Evolutionary conservation across 1,139 yeast species (phyloP), one percentile per base, ranked within the genome.

Genomic region (Candida tropicalis): DNA sequence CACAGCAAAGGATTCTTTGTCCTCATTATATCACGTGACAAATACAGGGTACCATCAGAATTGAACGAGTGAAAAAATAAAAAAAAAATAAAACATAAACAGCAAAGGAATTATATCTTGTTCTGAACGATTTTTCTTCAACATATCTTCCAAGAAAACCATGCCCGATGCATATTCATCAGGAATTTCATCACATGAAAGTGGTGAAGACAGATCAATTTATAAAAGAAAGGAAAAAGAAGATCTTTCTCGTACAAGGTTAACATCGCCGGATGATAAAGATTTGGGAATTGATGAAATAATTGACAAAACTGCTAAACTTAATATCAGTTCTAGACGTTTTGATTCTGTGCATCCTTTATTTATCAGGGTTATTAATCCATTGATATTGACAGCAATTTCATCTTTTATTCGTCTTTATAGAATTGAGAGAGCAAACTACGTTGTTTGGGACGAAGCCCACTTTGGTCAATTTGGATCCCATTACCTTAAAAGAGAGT

Each of bases 371-470:
- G 52, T 55, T 39, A 42, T 66, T 3, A 61, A 63, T 44, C 77
- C 77, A 5, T 45, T 72, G 8, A 12, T 69, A 2, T 58, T 73
- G 32, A 85, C 95, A 0, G 64, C 73, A 0, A 38, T 85, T 2
- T 82, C 95, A 1, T 79, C 87, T 11, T 77, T 77, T 51, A 75
- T 90, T 9, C 77, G 98, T 43, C 71, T 88, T 36, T 79, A 84
- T 55, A 73, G 74, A 27, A 86, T 93, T 42, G 87, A 82, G 44
- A 72, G 68, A 24, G 73, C 86, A 31, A 66, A 77, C 42, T 65
- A 71, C 32, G 97, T 95, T 9, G 84, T 90, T 7, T 93, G 99
- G 99, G 99, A 91, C 65, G 97, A 89, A 60, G 97, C 97, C 7
- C 97, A 88, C 69, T 87, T 87, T 66, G 86, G 84, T 11, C 79